A percentile compares a stretch with the other conserved stretches of the same genome.
These are phyloP conservation scores for Musa itinerans DNA, from an alignment of 176 grass and related monocot species.

Conservation along the genomic window DNA sequence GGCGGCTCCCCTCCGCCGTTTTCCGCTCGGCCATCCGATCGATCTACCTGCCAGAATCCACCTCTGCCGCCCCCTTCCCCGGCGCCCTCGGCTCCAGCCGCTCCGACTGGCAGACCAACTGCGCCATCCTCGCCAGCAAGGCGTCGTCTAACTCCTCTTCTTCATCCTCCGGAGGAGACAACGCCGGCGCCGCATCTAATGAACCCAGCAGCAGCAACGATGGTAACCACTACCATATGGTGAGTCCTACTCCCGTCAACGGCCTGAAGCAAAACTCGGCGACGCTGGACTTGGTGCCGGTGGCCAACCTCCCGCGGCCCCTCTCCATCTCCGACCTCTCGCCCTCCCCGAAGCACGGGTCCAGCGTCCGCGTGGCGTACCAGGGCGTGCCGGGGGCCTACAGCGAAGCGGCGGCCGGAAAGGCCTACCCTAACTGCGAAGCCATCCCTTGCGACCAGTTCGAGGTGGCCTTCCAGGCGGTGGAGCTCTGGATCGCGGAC, in stretches of 20 bases:
- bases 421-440: conserved; percentile 69
- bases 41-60: conserved; percentile 10
- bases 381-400: conserved; percentile 87
- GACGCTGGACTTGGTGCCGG: background rate
- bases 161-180: background rate
- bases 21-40: conserved; percentile 19
- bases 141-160: background rate
- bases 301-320: conserved; percentile 15
- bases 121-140: conserved; percentile 60
- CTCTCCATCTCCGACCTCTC: conserved; percentile 23
- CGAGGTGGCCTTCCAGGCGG: conserved; percentile 89
- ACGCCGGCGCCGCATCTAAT: background rate
- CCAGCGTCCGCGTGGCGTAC: conserved; percentile 61
- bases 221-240: no score
- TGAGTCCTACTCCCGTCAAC: no score
- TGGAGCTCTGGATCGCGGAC: conserved; percentile 89
- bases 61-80: background rate
- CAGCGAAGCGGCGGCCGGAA: conserved; percentile 89
- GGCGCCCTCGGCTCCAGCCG: conserved; percentile 24
- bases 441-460: conserved; percentile 97
- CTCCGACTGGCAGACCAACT: conserved; percentile 52
- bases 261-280: no score
- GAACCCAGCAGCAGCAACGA: no score
- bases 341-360: conserved; percentile 9
- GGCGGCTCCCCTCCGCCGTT: background rate